Evolutionary conservation across 2,329 filamentous ascomycete species (phyloP), one percentile per base, ranked within the genome.

Genomic region (Grosmannia penicillata): DNA sequence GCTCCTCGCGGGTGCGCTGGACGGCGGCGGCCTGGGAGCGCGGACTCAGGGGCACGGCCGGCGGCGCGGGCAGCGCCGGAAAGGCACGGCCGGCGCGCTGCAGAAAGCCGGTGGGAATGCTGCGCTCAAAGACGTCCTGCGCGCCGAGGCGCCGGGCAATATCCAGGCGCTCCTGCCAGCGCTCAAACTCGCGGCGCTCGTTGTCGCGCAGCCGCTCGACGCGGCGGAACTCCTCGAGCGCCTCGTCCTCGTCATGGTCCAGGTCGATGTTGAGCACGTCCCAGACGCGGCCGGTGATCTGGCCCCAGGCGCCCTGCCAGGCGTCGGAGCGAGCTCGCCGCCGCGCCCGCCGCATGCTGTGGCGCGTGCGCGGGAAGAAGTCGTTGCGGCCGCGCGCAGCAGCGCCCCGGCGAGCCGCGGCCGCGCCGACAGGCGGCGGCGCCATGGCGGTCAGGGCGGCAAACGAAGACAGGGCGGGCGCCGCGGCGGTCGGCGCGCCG

Each of bases 221-320:
- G 27, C 64, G 60, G 27, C 71, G 66, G 37, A 66, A 72, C 41
- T 66, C 62, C 45, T 65, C 65, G 33, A 75, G 58, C 14, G 57
- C 54, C 49, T 70, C 63, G 43, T 84, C 81, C 38, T 91, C 84
- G 51, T 89, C 89, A 26, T 89, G 84, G 53, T 91, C 84, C 21
- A 91, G 70, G 49, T 93, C 84, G 36, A 91, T 61, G 46, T 82
- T 75, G 15, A 84, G 60, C 22, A 72, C 70, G 49, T 87, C 78
- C 50, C 69, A 77, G 40, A 79, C 65, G 26, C 65, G 67, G 36
- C 66, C 71, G 14, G 72, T 65, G 44, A 79, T 73, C 47, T 72
- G 65, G 41, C 70, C 73, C 78, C 84, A 93, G 2, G 93, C 82
- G 38, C 83, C 82, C 53, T 89, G 81, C 89, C 89, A 95, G 33